Evolutionary conservation across 83 land plant genomes (phyloP), one percentile per base, ranked within the genome.

Genomic region (Isoetes engelmannii): DNA sequence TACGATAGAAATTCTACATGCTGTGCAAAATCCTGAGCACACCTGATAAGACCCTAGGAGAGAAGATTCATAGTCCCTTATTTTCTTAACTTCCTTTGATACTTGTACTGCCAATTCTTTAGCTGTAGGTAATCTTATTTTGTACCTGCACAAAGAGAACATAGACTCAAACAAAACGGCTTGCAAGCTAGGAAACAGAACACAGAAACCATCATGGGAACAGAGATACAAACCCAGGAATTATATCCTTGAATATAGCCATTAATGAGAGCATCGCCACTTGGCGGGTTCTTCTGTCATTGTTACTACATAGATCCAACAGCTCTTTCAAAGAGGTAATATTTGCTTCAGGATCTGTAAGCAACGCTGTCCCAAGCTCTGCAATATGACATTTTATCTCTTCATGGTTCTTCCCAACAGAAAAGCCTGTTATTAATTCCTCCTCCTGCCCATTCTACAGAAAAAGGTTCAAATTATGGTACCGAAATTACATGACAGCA

Each of bases 221-320:
- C 37, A 59, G 2, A 67, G 48, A 37, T 18, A 20, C 67, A 59
- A 77, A 94, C 97, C 99, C 94, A 68, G 99, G 99, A 44, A 95
- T 75, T 37, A 95, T 83, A 75, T 95, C 99, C 70, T 79, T 91
- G 65, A 91, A 95, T 61, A 91, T 83, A 68, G 97, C 99, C 78
- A 89, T 72, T 49, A 83, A 80, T 12, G 99, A 95, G 15, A 87
- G 84, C 57, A 89, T 60, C 8, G 81, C 97, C 76, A 95, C 83
- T 48, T 82, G 85, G 56, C 83, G 77, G 19, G 91, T 81, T 21
- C 55, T 75, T 7, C 67, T 66, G 70, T 92, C 86, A 50, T 60
- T 63, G 71, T 95, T 90, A 50, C 74, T 75, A 61, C 86, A 85
- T 49, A 92, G 61, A 20, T 80, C 83, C 20, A 86, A 66, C 65